Evolutionary conservation across 2,329 filamentous ascomycete species (phyloP).

Genomic region (Colletotrichum chrysophilum): DNA sequence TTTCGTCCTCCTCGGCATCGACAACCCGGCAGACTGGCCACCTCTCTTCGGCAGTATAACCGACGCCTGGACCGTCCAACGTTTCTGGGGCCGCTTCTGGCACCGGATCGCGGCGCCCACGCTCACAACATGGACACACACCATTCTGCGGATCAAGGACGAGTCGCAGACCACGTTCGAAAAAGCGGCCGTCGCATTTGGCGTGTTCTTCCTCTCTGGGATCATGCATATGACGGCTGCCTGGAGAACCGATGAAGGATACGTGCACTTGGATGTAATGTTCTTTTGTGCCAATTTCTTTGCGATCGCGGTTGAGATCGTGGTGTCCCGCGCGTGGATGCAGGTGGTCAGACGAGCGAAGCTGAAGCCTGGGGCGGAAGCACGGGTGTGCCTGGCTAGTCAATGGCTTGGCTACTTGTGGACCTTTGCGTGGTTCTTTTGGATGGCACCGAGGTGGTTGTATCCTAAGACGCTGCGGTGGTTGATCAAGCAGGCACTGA

Average conservation of each 20-base stretch:
- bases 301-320: not conserved
- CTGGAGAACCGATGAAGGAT: not conserved
- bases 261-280: not conserved
- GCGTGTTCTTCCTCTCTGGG: conserved; percentile 35
- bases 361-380: not conserved
- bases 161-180: not conserved
- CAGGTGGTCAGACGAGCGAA: not conserved
- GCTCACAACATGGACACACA: not conserved
- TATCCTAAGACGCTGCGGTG: not conserved
- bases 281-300: not conserved
- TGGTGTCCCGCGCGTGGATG: not conserved
- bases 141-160: not conserved
- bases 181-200: not conserved
- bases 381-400: not conserved
- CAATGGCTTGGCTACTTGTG: not conserved
- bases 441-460: not conserved
- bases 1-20: not conserved
- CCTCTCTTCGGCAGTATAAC: not conserved
- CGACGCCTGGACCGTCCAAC: not conserved
- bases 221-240: conserved; percentile 46
- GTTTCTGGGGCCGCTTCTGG: not conserved
- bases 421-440: not conserved
- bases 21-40: not conserved
- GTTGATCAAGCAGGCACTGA: not conserved
- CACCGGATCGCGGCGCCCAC: not conserved